Evolutionary conservation across 2,329 filamentous ascomycete genomes (phyloP).

Genomic region (Remersonia thermophila): DNA sequence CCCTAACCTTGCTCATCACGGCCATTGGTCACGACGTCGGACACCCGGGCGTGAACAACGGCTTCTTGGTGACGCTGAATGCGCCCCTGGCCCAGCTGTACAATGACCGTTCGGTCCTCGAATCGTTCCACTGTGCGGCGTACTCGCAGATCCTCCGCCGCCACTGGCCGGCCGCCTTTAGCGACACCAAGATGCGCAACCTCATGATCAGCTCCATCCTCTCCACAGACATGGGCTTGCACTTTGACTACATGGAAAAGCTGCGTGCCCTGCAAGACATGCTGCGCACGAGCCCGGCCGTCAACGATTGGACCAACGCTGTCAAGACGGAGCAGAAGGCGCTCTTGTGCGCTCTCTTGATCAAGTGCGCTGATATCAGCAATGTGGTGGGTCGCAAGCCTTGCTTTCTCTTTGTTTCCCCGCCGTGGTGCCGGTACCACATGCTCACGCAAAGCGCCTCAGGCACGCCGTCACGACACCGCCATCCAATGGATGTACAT

Average conservation of each 20-base stretch:
- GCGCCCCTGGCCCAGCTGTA: constrained; percentile 89
- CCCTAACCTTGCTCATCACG: constrained; percentile 76
- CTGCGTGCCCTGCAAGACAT: constrained; percentile 71
- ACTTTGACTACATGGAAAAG: constrained; percentile 93
- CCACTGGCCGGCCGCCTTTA: constrained; percentile 78
- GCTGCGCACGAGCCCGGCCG: constrained; percentile 51
- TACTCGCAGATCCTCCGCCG: constrained; percentile 90
- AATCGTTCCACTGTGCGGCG: constrained; percentile 94
- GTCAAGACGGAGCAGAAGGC: constrained; percentile 64
- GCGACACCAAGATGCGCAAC: constrained; percentile 66
- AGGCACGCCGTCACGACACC: constrained; percentile 73
- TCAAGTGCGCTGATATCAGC: constrained; percentile 98
- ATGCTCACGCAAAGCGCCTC: neutral
- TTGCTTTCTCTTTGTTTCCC: no score
- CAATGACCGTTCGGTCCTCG: constrained; percentile 91
- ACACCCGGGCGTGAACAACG: constrained; percentile 95
- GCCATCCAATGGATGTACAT: constrained; percentile 86
- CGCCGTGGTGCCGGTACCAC: constrained; percentile 8
- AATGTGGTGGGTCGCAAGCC: constrained; percentile 65
- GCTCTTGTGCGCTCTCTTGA: constrained; percentile 77
- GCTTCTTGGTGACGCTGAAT: constrained; percentile 84
- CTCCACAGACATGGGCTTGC: constrained; percentile 92
- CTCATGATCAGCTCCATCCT: constrained; percentile 97
- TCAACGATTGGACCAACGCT: constrained; percentile 66
- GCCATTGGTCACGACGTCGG: constrained; percentile 98